Evolutionary conservation across 2,329 filamentous ascomycete species (phyloP).

Genomic region (Apiospora saccharicola): DNA sequence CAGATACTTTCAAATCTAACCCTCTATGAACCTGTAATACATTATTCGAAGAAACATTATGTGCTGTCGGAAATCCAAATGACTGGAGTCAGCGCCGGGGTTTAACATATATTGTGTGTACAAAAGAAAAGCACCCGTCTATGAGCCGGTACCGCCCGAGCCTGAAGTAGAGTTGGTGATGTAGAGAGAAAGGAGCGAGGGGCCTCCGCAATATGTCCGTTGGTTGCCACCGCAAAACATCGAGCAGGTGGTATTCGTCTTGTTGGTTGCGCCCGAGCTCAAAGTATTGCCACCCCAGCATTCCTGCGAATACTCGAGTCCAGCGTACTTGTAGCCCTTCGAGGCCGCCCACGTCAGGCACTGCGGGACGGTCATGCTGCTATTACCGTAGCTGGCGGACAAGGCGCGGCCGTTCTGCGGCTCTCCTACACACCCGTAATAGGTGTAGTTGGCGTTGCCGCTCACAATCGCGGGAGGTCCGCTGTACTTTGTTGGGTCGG

Average conservation of each 20-base stretch:
- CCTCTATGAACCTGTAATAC: neutral
- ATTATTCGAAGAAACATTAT: neutral
- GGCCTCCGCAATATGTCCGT: conserved; percentile 17
- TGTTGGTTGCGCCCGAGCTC: neutral
- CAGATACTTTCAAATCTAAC: neutral
- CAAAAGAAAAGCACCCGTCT: neutral
- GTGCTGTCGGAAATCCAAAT: neutral
- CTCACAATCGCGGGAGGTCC: conserved; percentile 30
- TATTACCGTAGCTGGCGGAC: conserved; percentile 26
- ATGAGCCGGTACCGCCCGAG: neutral
- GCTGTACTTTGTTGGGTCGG: conserved; percentile 28
- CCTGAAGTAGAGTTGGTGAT: conserved; percentile 14
- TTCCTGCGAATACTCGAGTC: conserved; percentile 45
- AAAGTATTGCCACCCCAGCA: conserved; percentile 40
- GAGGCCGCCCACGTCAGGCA: conserved; percentile 40
- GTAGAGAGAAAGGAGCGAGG: conserved; percentile 22
- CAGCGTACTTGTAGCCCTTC: conserved; percentile 46
- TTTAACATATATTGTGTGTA: neutral
- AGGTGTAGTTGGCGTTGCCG: conserved; percentile 27
- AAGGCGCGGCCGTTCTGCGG: conserved; percentile 21
- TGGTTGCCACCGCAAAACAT: conserved; percentile 18
- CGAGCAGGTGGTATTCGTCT: conserved; percentile 14
- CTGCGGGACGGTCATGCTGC: conserved; percentile 46
- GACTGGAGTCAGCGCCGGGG: neutral
- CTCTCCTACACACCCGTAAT: conserved; percentile 28